Base-by-base conservation (phyloP, 768 basidiomycete species). In the Trametes gibbosa region DNA sequence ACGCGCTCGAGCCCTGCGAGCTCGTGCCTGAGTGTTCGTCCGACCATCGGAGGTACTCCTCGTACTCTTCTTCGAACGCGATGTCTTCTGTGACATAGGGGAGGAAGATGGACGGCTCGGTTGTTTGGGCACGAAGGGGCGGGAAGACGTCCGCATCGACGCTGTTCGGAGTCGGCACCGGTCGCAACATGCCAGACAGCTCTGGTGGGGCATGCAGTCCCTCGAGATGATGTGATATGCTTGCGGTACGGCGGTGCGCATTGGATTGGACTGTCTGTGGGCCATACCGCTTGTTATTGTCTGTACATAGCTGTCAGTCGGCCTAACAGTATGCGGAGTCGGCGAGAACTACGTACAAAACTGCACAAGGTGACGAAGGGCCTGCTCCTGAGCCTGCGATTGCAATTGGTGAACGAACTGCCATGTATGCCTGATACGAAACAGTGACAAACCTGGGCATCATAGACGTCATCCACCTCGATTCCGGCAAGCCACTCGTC, bases 401-500 rank as follows among this genome's bases (percentile, higher is more conserved):
- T 34, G 58, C 62, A 45, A 47, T 54, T 29, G 56, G 29, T 7
- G 7, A 19, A 32, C 50, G 29, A 32, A 10, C 39, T 51, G 21
- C 53, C 45, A 25, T 19, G 34, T 37, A 62, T 39, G 57, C 63
- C 27, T 24, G 29, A 37, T 51, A 13, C 41, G 32, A 17, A 6
- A 49, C 62, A 6, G 42, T 16, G 14, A 53, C 49, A 66, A 64
- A 94, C 94, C 76, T 92, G 85, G 29, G 96, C 94, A 67, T 96
- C 96, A n/a, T 86, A 78, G 52, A 87, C 89, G 63, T 92, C 91
- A 63, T 98, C 96, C 10, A 92, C 86, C 71, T 98, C 96, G 14
- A 86, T 86, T 0, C 92, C 92, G 13, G 94, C 90, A 41, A 99
- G 80, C 97, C 97, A 99, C 68, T 98, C 97, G 72, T 99, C 97